phyloP scores from a whole-genome alignment of 2,329 filamentous ascomycete genomes.

The Claviceps capensis region DNA sequence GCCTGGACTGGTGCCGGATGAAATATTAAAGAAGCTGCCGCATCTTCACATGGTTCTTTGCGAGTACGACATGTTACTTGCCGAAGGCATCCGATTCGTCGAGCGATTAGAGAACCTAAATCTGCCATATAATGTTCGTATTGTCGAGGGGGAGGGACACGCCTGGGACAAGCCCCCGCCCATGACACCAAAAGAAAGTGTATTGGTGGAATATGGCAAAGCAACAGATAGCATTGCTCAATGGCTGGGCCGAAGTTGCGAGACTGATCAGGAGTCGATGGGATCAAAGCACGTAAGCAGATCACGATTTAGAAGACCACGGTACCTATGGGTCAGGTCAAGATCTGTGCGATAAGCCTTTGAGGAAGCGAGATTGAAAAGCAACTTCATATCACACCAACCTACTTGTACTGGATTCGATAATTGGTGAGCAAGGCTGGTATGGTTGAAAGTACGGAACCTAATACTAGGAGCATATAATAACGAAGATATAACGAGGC shows the following conservation, averaged over 20 bases:
- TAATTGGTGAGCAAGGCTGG: neutral
- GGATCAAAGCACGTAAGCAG: slow-evolving; percentile 21
- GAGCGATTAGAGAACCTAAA: slow-evolving; percentile 33
- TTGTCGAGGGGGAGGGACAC: slow-evolving; percentile 32
- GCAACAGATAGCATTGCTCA: slow-evolving; percentile 26
- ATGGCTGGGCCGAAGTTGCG: slow-evolving; percentile 26
- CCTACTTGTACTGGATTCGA: neutral
- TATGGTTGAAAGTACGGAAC: too few relatives aligned
- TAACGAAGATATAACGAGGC: neutral
- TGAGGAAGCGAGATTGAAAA: neutral
- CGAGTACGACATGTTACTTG: slow-evolving; percentile 52
- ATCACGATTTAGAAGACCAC: slow-evolving; percentile 18
- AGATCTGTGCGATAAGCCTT: slow-evolving; percentile 14
- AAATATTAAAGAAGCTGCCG: slow-evolving; percentile 36
- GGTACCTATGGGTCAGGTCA: slow-evolving; percentile 18
- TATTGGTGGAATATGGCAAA: slow-evolving; percentile 31
- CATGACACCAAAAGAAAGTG: slow-evolving; percentile 29
- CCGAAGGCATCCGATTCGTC: slow-evolving; percentile 46
- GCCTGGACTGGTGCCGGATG: slow-evolving; percentile 41
- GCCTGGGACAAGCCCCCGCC: slow-evolving; percentile 36
- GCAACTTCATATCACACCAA: neutral
- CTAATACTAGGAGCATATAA: neutral
- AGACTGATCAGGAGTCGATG: slow-evolving; percentile 23
- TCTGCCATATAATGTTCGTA: slow-evolving; percentile 24
- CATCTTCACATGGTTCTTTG: slow-evolving; percentile 46